These are phyloP conservation scores for Rhynchospora pubera DNA, from an alignment of 176 grass and related monocot species.

Conservation along the genomic window DNA sequence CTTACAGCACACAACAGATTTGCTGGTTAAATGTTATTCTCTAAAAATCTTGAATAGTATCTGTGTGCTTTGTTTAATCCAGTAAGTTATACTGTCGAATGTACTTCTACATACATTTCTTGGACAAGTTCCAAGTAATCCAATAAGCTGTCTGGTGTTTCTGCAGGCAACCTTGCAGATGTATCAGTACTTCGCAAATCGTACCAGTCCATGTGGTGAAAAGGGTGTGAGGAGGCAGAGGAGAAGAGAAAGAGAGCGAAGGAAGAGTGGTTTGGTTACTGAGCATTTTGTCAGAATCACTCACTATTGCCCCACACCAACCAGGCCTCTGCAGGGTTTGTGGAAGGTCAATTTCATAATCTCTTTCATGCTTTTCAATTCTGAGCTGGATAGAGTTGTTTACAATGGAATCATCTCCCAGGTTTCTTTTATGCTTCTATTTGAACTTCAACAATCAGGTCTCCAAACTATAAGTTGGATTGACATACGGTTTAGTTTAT, in stretches of 20 bases:
- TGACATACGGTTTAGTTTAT: not conserved
- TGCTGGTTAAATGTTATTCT: not conserved
- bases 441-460: not conserved
- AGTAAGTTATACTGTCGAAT: not conserved
- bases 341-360: slow-evolving; percentile 25
- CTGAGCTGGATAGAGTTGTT: not conserved
- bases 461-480: not conserved
- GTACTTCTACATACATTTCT: not conserved
- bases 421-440: not conserved
- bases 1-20: not conserved
- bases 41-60: not conserved
- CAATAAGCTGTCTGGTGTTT: not conserved
- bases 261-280: slow-evolving; percentile 17
- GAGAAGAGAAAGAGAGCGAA: not conserved
- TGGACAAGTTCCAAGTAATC: not conserved
- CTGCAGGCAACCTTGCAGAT: slow-evolving; percentile 28
- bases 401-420: not conserved
- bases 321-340: slow-evolving; percentile 24
- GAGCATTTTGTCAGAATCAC: slow-evolving; percentile 29
- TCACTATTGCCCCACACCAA: slow-evolving; percentile 17
- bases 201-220: slow-evolving; percentile 22
- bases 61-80: not conserved
- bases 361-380: not conserved
- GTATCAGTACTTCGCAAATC: slow-evolving; percentile 31
- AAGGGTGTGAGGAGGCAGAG: slow-evolving; percentile 26